These are phyloP conservation scores for Cryptosporidium baileyi DNA, from an alignment of 169 alveolate species.

Conservation along the genomic window DNA sequence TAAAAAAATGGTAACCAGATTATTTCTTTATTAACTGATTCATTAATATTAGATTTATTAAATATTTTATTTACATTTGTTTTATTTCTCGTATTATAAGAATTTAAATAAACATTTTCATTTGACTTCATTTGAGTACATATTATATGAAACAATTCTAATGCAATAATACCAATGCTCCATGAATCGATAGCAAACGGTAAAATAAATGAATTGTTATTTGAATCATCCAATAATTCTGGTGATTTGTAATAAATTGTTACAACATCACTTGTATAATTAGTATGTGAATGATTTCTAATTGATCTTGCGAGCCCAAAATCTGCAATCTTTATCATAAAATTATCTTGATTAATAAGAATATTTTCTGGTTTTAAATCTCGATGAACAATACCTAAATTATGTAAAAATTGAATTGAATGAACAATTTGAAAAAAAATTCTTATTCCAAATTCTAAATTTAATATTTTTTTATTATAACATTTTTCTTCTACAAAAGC, in stretches of 20 bases:
- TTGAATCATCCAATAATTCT: constrained; percentile 11
- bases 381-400: constrained; percentile 64
- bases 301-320: constrained; percentile 65
- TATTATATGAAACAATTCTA: constrained; percentile 29
- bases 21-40: neutral
- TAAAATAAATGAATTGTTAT: neutral
- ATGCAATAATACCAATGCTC: constrained; percentile 56
- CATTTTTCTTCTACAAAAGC: constrained; percentile 44
- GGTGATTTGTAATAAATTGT: constrained; percentile 61
- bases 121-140: neutral
- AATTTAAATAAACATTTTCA: neutral
- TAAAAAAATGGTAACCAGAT: constrained; percentile 48
- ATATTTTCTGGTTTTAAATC: constrained; percentile 66
- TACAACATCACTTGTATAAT: constrained; percentile 55
- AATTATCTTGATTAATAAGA: constrained; percentile 38
- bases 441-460: constrained; percentile 19
- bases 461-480: neutral
- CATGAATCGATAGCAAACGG: constrained; percentile 58
- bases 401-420: constrained; percentile 41
- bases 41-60: neutral
- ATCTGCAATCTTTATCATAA: constrained; percentile 45
- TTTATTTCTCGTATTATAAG: constrained; percentile 20
- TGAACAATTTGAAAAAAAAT: constrained; percentile 32
- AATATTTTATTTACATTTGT: neutral
- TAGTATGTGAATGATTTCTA: constrained; percentile 33